Conservation (phyloP, 2,329 filamentous ascomycete species). For the Botryotinia narcissicola region DNA sequence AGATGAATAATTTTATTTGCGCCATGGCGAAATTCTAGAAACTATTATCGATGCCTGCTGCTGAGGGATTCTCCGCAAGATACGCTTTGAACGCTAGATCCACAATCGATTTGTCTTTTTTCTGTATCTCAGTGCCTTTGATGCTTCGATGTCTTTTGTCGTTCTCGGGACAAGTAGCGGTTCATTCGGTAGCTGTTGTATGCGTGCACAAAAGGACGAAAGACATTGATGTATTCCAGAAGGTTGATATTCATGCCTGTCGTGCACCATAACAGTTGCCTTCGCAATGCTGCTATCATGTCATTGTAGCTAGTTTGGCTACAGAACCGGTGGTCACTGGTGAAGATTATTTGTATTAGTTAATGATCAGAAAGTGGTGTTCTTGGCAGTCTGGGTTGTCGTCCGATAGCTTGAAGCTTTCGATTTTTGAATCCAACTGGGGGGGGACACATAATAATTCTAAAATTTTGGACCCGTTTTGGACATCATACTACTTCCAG, state of each 20-base stretch:
- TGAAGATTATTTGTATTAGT: background rate
- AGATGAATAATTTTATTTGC: conserved; percentile 26
- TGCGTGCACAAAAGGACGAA: background rate
- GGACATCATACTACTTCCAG: background rate
- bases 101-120: background rate
- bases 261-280: background rate
- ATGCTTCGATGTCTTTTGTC: background rate
- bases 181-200: conserved; percentile 15
- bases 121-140: background rate
- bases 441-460: too few relatives aligned
- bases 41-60: background rate
- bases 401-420: background rate
- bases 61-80: conserved; percentile 3
- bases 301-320: conserved; percentile 1
- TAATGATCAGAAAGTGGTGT: too few relatives aligned
- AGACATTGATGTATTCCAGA: conserved; percentile 14
- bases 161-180: background rate
- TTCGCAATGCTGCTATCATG: conserved; percentile 5
- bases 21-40: conserved; percentile 1
- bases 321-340: background rate
- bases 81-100: conserved; percentile 13
- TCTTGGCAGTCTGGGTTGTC: background rate
- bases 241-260: background rate
- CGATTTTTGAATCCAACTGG: too few relatives aligned
- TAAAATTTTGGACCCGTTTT: background rate